Conservation (phyloP, 2,329 filamentous ascomycete species). For the Talaromyces sp. region DNA sequence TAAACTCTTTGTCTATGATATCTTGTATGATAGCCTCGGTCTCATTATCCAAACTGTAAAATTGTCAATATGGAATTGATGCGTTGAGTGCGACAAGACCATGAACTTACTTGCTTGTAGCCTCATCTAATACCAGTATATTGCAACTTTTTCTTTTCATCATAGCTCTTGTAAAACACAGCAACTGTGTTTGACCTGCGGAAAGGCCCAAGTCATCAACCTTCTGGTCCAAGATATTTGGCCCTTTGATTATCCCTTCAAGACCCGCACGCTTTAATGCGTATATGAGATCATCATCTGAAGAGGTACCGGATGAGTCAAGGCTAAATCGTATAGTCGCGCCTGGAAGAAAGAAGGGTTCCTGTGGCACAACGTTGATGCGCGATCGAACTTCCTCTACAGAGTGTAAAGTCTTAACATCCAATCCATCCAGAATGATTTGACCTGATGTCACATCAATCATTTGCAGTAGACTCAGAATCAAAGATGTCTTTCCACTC, state of each 20-base stretch:
- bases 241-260: not conserved
- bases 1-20: constrained; percentile 54
- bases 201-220: constrained; percentile 16
- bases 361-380: constrained; percentile 28
- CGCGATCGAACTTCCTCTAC: constrained; percentile 14
- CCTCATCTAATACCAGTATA: constrained; percentile 26
- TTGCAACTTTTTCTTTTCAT: constrained; percentile 32
- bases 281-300: not conserved
- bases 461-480: constrained; percentile 22
- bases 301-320: not conserved
- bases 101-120: constrained; percentile 20
- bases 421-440: constrained; percentile 25
- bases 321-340: constrained; percentile 26
- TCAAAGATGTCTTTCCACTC: constrained; percentile 27
- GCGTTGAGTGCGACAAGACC: not conserved
- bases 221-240: not conserved
- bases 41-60: constrained; percentile 52
- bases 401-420: constrained; percentile 14
- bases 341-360: constrained; percentile 21
- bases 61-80: not conserved
- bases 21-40: constrained; percentile 58
- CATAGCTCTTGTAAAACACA: constrained; percentile 60
- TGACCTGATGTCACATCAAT: constrained; percentile 25
- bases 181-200: constrained; percentile 60
- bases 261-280: not conserved